Percentiles rank a stretch among this genome's conserved stretches.
phyloP scores from a whole-genome alignment of 78 protist genomes.

The Capsaspora owczarzaki region DNA sequence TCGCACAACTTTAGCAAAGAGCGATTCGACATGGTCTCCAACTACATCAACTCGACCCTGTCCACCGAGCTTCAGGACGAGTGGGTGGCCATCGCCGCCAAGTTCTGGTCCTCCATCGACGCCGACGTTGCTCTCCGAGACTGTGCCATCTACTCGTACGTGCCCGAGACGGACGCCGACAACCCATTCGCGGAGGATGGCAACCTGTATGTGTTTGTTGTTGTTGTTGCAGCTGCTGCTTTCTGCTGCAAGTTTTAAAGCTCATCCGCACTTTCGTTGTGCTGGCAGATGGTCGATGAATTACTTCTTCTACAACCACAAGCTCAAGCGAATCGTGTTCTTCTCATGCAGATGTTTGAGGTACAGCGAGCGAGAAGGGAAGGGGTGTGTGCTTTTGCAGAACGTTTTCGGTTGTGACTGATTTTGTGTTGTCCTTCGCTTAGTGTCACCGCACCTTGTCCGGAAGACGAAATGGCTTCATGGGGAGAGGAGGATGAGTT shows the following conservation, averaged over 20 bases:
- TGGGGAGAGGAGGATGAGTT: too few relatives aligned
- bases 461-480: too few relatives aligned
- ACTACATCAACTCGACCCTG: slow-evolving; percentile 23
- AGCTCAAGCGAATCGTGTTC: slow-evolving; percentile 38
- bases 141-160: slow-evolving; percentile 35
- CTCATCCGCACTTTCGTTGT: too few relatives aligned
- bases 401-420: too few relatives aligned
- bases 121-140: slow-evolving; percentile 22
- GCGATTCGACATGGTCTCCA: slow-evolving; percentile 16
- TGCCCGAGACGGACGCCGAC: slow-evolving; percentile 25
- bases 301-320: slow-evolving; percentile 40
- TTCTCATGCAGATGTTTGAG: slow-evolving; percentile 32
- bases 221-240: too few relatives aligned
- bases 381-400: too few relatives aligned
- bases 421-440: too few relatives aligned
- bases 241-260: too few relatives aligned
- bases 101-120: slow-evolving; percentile 38
- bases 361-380: too few relatives aligned
- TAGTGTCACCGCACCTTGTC: too few relatives aligned
- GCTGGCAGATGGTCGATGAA: slow-evolving; percentile 41
- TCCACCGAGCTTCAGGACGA: slow-evolving; percentile 15
- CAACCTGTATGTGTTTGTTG: too few relatives aligned
- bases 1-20: slow-evolving; percentile 40
- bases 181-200: slow-evolving; percentile 49
- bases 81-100: too few relatives aligned